Base-by-base conservation (phyloP, 73 alveolate species). In the Strombidium stylifer region DNA sequence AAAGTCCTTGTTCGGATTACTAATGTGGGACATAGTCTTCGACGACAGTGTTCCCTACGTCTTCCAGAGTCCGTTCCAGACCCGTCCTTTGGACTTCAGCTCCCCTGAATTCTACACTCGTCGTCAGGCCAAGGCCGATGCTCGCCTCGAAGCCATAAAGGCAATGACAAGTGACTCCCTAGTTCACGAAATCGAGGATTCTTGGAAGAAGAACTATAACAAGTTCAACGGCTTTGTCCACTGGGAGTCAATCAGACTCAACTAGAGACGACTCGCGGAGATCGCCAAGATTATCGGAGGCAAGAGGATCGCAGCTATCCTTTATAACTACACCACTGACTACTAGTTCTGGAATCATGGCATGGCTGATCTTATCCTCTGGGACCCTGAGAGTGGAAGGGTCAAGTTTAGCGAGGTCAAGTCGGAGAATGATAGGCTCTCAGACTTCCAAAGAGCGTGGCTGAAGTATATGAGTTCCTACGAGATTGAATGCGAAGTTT, bases 391-490 rank as follows among this genome's bases (percentile, higher is more conserved):
- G 49, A 58, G 68, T 11, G 78, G 73, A 37, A 44, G 90, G 11
- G 87, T 85, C 23, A 88, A 85, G 68, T 85, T 92, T 57, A 77
- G 82, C 0, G 98, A 92, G 69, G 96, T 92, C 25, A 92, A 92
- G 81, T 78, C 94, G 55, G 82, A 76, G 41, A 85, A 77, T 75
- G 98, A 92, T 69, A 70, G 84, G 64, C 83, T 92, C 23, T 73
- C 93, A 41, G 98, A 92, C 48, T 84, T 70, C 40, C 91, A 92
- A 75, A 84, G 77, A 66, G 81, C 87, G 40, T 92, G 98, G 98
- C 62, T 92, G 10, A 56, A 52, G 10, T 76, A 30, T 34, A 42
- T 76, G 21, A 15, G 45, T 32, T 31, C 53, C 11, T 27, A 40
- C 19, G 73, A 50, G 28, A 76, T 76, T 26, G 62, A 76, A 41